phyloP scores from a whole-genome alignment of 768 basidiomycete species.

The Hygrophorus pudorinus region DNA sequence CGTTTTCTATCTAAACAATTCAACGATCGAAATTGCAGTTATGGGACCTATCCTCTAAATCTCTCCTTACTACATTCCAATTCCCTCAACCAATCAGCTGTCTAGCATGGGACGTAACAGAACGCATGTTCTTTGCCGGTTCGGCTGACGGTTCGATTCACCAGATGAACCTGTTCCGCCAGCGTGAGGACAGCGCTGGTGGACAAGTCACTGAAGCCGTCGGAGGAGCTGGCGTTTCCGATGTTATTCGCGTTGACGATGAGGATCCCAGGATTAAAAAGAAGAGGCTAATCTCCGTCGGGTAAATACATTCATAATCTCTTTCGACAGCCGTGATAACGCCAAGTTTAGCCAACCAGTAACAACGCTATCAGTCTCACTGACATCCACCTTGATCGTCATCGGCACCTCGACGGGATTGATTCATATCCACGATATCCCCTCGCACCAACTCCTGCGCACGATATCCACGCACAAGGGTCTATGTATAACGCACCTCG shows the following conservation, averaged over 20 bases:
- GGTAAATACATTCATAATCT: constrained; percentile 30
- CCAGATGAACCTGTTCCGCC: constrained; percentile 70
- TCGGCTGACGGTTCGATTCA: constrained; percentile 66
- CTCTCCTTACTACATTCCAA: constrained; percentile 78
- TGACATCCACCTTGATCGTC: constrained; percentile 71
- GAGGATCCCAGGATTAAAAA: constrained; percentile 29
- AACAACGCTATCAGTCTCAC: constrained; percentile 63
- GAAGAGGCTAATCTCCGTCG: constrained; percentile 60
- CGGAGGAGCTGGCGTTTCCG: constrained; percentile 62
- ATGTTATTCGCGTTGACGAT: constrained; percentile 60
- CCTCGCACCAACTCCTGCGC: constrained; percentile 84
- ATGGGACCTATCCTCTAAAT: constrained; percentile 69
- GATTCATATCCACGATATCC: constrained; percentile 76
- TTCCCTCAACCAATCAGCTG: constrained; percentile 70
- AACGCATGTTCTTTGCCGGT: constrained; percentile 83
- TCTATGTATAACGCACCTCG: constrained; percentile 58
- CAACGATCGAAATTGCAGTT: constrained; percentile 32
- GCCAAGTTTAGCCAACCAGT: constrained; percentile 50
- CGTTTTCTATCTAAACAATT: background rate
- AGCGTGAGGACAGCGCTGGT: constrained; percentile 45
- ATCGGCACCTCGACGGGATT: constrained; percentile 67
- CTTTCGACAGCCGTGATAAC: constrained; percentile 1
- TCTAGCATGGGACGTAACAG: constrained; percentile 72
- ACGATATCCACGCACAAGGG: constrained; percentile 67
- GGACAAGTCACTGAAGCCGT: constrained; percentile 51